Percentiles rank a stretch among this genome's conserved stretches.
Evolutionary conservation across 371 early-diverging fungal species (phyloP).

Genomic region (Zychaea mexicana): DNA sequence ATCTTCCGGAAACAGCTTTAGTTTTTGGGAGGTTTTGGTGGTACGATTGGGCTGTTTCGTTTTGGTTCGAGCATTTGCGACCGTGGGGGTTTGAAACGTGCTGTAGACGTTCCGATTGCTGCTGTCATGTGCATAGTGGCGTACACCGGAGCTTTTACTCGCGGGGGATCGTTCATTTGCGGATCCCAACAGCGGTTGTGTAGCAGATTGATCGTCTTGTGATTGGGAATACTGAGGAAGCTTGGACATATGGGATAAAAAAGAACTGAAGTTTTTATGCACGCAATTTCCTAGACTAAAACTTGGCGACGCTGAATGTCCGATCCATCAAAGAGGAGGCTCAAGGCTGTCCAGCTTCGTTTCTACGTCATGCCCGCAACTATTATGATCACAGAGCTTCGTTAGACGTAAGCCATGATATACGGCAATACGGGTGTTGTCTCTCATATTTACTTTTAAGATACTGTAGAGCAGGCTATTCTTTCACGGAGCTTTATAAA

Average conservation of each 20-base stretch:
- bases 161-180: neutral
- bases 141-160: neutral
- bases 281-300: neutral
- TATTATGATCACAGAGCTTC: no score
- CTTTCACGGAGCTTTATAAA: no score
- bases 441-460: no score
- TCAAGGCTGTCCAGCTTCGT: no score
- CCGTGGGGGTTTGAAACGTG: constrained; percentile 14
- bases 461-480: no score
- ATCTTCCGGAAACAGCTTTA: constrained; percentile 89
- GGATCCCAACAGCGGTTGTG: neutral
- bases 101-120: neutral
- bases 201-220: neutral
- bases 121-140: neutral
- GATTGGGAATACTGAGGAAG: neutral
- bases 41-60: constrained; percentile 75
- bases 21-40: constrained; percentile 91
- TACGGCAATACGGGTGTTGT: no score
- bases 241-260: neutral
- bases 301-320: no score
- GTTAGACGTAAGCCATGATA: no score
- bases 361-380: no score
- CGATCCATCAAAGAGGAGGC: no score
- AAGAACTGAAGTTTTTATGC: neutral
- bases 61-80: constrained; percentile 12